Percentiles rank a stretch among this genome's conserved stretches.
Conservation (phyloP, 192 early-diverging fungal species). For the Chytriomyces sp. region DNA sequence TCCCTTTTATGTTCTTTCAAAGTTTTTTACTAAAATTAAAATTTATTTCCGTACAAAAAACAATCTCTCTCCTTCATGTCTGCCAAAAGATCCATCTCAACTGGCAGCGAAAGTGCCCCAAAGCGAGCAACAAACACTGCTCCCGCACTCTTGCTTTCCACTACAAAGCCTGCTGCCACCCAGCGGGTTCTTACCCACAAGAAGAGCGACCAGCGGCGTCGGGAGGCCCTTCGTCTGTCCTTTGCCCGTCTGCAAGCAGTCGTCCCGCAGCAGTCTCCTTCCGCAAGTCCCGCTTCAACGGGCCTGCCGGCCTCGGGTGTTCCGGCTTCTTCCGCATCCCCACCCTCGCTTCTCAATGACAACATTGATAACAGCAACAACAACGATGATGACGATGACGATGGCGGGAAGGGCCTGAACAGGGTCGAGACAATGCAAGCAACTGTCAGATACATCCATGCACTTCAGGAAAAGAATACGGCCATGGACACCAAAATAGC, state of each 20-base stretch:
- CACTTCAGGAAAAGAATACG: slow-evolving; percentile 15
- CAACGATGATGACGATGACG: slow-evolving; percentile 20
- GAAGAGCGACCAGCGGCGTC: slow-evolving; percentile 17
- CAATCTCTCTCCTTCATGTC: no score
- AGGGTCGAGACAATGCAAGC: slow-evolving; percentile 25
- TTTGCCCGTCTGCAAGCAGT: slow-evolving; percentile 7
- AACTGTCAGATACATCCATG: slow-evolving; percentile 12
- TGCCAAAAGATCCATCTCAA: no score
- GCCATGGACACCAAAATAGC: background rate
- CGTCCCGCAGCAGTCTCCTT: background rate
- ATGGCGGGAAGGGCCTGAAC: background rate
- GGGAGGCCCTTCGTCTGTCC: slow-evolving; percentile 19
- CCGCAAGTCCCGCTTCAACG: background rate
- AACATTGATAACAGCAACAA: background rate
- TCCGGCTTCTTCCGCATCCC: background rate
- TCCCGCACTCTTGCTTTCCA: no score
- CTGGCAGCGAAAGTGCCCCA: no score
- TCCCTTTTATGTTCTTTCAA: no score
- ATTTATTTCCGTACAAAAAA: no score
- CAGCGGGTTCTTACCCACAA: slow-evolving; percentile 9
- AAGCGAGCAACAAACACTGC: no score
- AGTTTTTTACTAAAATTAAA: no score
- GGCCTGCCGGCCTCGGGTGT: background rate
- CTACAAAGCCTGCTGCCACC: no score
- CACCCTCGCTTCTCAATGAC: background rate